Evolutionary conservation across 106 monocot species (phyloP).

Genomic region (Phalaenopsis equestris): DNA sequence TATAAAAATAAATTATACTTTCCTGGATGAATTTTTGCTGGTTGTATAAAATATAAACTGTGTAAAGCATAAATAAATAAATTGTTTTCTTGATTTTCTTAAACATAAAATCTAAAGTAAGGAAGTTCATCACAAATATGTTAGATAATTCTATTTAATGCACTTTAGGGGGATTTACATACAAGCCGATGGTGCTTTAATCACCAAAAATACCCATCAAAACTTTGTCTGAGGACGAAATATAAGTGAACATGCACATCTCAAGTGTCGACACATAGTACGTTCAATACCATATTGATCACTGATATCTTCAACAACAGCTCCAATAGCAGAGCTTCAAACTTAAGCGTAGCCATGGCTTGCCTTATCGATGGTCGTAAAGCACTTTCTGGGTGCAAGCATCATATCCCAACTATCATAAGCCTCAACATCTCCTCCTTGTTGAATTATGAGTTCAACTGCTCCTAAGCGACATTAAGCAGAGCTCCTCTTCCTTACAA

Average conservation of each 20-base stretch:
- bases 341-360: background rate
- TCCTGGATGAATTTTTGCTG: too few relatives aligned
- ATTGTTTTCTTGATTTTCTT: too few relatives aligned
- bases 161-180: background rate
- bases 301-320: slow-evolving; percentile 7
- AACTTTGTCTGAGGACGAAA: background rate
- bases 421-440: slow-evolving; percentile 4
- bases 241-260: background rate
- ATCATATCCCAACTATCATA: slow-evolving; percentile 17
- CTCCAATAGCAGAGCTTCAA: background rate
- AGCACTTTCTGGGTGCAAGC: slow-evolving; percentile 4
- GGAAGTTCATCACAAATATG: too few relatives aligned
- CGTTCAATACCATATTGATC: too few relatives aligned
- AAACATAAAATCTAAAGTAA: too few relatives aligned
- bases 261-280: background rate
- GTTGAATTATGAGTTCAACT: background rate
- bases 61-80: too few relatives aligned
- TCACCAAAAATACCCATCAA: background rate
- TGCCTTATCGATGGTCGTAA: slow-evolving; percentile 12
- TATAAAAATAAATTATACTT: too few relatives aligned
- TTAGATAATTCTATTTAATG: too few relatives aligned
- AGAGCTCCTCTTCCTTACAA: slow-evolving; percentile 10
- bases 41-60: too few relatives aligned
- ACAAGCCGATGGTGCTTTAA: background rate
- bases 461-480: slow-evolving; percentile 7